Evolutionary conservation across 179 eudicot species (phyloP), one percentile per base, ranked within the genome.

Genomic region (Camellia oleifera): DNA sequence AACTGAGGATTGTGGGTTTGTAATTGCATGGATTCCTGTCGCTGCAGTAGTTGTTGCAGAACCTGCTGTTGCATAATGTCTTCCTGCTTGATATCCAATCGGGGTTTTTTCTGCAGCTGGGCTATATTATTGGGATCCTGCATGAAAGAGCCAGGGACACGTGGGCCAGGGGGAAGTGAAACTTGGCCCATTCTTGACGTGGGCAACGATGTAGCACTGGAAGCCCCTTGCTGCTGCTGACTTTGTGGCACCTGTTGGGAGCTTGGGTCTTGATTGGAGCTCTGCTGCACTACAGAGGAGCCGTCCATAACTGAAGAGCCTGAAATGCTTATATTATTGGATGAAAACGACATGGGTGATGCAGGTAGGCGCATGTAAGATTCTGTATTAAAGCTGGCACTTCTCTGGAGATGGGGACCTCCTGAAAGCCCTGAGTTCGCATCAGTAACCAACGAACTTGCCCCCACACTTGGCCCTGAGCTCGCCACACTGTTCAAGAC

Each of bases 381-480:
- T 14, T 95, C 99, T 0, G 88, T 90, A 73, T 93, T 95, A 75
- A 89, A 76, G 87, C 99, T 95, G 32, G 98, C 90, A 88, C 95
- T 94, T 87, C 99, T 89, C 83, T 94, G 99, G 60, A 95, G 88
- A 82, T 88, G 90, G 6, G 95, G 92, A 46, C 99, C 99, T 54
- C 95, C 97, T 44, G 99, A 94, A 85, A 95, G 93, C 58, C 87
- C 90, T 4, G 99, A 95, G 79, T 94, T 95, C 74, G 99, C 98
- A 90, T 94, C 98, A 71, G 99, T 94, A 9, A 95, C 99, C 85
- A 94, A 82, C 40, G 99, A 95, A 83, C 98, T 95, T 53, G 95
- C 97, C 71, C 97, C 97, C 69, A 91, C 87, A 87, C 97, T 95
- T 2, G 95, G 95, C 52, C 94, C 98, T 11, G 98, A 91, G 84